Evolutionary conservation across 2,329 filamentous ascomycete genomes (phyloP), one percentile per base, ranked within the genome.

Genomic region (Ophiostoma himal-ulmi): DNA sequence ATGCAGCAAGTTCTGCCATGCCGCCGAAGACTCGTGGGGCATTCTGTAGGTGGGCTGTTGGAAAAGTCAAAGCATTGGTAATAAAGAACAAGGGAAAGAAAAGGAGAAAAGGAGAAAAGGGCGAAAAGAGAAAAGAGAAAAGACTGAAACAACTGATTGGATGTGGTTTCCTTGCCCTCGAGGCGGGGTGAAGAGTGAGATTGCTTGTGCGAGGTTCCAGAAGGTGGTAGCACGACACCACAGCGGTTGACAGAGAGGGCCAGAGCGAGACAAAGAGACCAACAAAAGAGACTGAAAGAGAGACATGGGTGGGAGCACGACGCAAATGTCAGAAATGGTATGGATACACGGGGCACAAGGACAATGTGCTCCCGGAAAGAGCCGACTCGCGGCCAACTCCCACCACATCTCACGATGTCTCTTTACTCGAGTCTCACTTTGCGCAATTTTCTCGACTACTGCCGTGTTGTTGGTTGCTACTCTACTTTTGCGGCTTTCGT

Each of bases 1-100:
- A 62, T 99, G 95, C 86, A 97, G 94, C 88, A 99, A 98, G 81
- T 98, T 99, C 84, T 98, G 95, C 81, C 95, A 99, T 81, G 95
- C 94, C 57, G 94, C 94, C 62, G 95, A 99, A 82, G 95, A 99
- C 80, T 90, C 91, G 48, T 99, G 95, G 95, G 89, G 92, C 78
- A 91, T 99, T 75, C 87, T 97, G 77, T 99, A 89, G 36, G 14
- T 64, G 62, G 30, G 30, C 30, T 7, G 37, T 39, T 39, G 37
- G 30, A 30, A 39, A 10, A 13, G 5, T 8, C 44, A 48, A 17
- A n/a, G 3, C 6, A 20, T n/a, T 6, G 17, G 44, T 39, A 17
- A 64, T 34, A 14, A 37, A 5, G 10, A 3, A 20, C 2, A 5
- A 10, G 34, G 22, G 6, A 39, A n/a, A 41, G 17, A 22, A 30